A percentile compares a stretch with the other conserved stretches of the same genome.
These are phyloP conservation scores for Curvularia sp. DNA, from an alignment of 2,329 filamentous ascomycete species.

Conservation along the genomic window DNA sequence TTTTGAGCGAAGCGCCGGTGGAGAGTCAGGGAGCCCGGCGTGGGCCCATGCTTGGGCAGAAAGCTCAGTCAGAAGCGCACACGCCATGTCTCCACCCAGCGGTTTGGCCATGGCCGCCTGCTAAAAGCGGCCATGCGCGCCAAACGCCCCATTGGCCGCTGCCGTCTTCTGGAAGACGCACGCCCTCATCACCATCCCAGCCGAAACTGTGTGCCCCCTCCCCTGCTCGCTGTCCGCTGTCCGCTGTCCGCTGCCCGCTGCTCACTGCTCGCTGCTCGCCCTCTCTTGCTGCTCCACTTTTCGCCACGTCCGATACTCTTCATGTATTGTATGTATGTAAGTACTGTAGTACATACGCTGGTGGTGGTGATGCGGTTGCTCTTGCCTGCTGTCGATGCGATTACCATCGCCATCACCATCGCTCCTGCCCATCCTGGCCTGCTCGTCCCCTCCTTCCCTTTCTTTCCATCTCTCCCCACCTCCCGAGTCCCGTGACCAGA, in stretches of 20 bases:
- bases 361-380: not conserved
- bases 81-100: slow-evolving; percentile 23
- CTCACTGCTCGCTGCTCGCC: not conserved
- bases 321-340: not conserved
- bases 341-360: too few species aligned
- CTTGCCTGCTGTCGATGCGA: not conserved
- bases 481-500: not conserved
- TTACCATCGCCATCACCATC: too few species aligned
- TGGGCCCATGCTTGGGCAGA: slow-evolving; percentile 30
- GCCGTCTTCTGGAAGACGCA: slow-evolving; percentile 33
- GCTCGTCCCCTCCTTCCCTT: too few species aligned
- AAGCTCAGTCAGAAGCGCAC: slow-evolving; percentile 30
- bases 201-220: slow-evolving; percentile 14
- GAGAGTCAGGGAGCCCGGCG: slow-evolving; percentile 26
- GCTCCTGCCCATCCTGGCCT: not conserved
- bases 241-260: not conserved
- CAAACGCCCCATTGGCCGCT: slow-evolving; percentile 11
- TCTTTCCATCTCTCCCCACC: too few species aligned
- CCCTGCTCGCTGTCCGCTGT: not conserved
- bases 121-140: slow-evolving; percentile 24
- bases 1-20: slow-evolving; percentile 42
- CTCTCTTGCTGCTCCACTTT: not conserved
- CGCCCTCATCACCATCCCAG: slow-evolving; percentile 20
- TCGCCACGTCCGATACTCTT: slow-evolving; percentile 15
- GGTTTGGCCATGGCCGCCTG: slow-evolving; percentile 21